These are phyloP conservation scores for Solanum hybrid DNA, from an alignment of 305 asterid species.

Conservation along the genomic window DNA sequence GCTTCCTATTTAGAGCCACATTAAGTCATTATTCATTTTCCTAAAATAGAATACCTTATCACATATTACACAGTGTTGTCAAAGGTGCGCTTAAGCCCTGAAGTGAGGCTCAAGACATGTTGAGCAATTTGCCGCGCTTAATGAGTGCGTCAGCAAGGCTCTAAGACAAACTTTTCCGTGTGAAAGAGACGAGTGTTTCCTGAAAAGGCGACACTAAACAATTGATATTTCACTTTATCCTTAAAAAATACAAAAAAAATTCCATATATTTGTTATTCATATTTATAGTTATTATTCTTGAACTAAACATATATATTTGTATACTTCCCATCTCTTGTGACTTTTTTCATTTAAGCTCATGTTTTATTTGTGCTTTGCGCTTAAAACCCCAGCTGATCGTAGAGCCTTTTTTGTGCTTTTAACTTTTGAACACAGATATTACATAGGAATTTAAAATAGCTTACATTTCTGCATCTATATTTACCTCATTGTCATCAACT, in stretches of 20 bases:
- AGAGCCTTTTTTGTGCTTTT: neutral
- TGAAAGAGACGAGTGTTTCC: neutral
- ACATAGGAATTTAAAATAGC: neutral
- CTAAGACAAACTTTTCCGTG: neutral
- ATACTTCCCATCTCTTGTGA: neutral
- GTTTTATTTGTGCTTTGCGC: neutral
- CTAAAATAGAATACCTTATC: neutral
- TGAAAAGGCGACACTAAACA: neutral
- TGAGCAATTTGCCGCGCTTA: neutral
- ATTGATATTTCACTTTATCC: neutral
- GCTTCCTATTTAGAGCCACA: neutral
- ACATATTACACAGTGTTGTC: neutral
- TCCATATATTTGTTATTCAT: neutral
- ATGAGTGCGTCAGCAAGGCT: neutral
- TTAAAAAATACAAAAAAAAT: neutral
- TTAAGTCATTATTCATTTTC: neutral
- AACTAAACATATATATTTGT: neutral
- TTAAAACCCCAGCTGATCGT: neutral
- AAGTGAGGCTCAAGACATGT: neutral
- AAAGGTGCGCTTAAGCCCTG: neutral
- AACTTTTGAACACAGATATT: neutral
- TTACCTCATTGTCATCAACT: neutral
- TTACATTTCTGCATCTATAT: neutral
- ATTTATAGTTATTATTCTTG: neutral
- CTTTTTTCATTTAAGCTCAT: neutral